Base-by-base conservation (phyloP, 2,329 filamentous ascomycete species). In the Anisogramma anomala region DNA sequence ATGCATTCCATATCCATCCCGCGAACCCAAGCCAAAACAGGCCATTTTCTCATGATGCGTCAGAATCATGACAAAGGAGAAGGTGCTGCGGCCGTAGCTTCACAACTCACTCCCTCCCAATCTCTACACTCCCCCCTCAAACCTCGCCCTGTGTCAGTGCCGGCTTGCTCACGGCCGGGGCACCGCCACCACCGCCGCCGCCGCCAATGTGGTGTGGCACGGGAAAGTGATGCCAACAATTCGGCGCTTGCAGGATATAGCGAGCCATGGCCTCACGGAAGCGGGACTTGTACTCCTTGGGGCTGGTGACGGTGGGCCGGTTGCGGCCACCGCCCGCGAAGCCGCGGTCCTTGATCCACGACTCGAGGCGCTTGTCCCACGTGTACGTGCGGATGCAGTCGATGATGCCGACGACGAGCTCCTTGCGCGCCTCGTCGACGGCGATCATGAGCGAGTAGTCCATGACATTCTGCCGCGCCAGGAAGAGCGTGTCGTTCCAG, bases 361-460 rank as follows among this genome's bases (percentile, higher is more conserved):
- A 91, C 65, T 98, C 91, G n/a, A 98, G 74, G 58, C 95, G 95
- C 71, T 98, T 98, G 67, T 98, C 91, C 87, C 91, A 98, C 0
- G 91, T 98, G 58, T 96, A 98, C 0, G 91, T 98, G 41, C 91
- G 79, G 51, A 98, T 96, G 59, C 91, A 96, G 59, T 98, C 89
- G 49, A 98, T 96, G 54, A 98, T 96, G 4, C 91, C 91, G 2
- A 98, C 88, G 11, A 96, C 86, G 11, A 98, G 75, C 62, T 98
- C 89, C 54, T 89, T 88, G 48, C 79, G 76, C 27, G 72, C 71
- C 58, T 95, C 91, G 54, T 98, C 89, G 33, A 98, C 93, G 1
- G 89, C 93, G 41, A 95, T 88, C 91, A 98, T 98, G 33, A 98
- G 73, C 18, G 83, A 91, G 64, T 98, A 98, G 63, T 98, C 91